Base-by-base conservation (phyloP, 768 basidiomycete species). In the Pisolithus albus region DNA sequence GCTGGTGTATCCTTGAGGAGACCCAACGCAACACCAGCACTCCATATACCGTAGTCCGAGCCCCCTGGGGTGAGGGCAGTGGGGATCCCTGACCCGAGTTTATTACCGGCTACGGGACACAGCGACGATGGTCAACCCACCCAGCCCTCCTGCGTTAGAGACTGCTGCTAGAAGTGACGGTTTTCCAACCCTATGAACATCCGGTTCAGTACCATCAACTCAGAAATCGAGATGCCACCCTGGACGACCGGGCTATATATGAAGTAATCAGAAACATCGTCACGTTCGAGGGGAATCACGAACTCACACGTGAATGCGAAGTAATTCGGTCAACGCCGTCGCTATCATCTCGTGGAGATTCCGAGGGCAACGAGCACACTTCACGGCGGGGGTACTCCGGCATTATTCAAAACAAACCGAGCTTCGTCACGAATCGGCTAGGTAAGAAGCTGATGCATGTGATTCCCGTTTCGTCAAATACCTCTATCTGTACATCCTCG, bases 61-160 rank as follows among this genome's bases (percentile, higher is more conserved):
- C 96, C 93, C 7, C 94, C 93, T n/a, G 95, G 90, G 5, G 92
- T 91, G 23, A 96, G 75, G 1, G 91, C 92, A 2, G 92, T 94
- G 48, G 95, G 69, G 47, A 95, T 77, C 2, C 91, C 91, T 80
- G 56, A 2, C 19, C 16, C 16, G 16, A 49, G 3, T 15, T 11
- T n/a, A 34, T 51, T 47, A 19, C 16, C 21, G 23, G 11, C 30
- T 18, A 10, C 47, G 43, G 44, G 26, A 18, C 46, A 34, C 21
- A 38, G 49, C 38, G n/a, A 41, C 37, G 19, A 28, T 23, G 15
- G 34, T 28, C 46, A 41, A 43, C 74, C 47, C 49, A 82, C 87
- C 88, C 34, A 92, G 75, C 32, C 88, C 91, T 3, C 90, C 91
- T 1, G 86, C 90, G 51, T 92, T 82, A 8, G 86, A 87, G 7